Base-by-base conservation (phyloP, 2,329 filamentous ascomycete species). In the Diaporthe sp. region DNA sequence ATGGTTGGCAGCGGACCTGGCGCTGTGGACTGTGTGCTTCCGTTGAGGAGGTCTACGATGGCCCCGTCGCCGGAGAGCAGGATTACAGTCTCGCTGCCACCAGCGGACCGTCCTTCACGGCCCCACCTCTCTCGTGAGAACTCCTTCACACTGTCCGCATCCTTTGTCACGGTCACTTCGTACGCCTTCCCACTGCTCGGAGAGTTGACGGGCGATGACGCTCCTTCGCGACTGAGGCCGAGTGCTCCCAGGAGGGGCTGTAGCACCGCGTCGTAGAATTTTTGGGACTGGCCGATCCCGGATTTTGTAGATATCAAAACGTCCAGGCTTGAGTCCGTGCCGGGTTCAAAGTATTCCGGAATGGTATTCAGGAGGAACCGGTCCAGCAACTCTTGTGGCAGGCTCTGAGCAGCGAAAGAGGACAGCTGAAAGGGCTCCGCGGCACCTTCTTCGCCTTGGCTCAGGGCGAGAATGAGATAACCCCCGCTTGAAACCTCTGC, bases 61-160 rank as follows among this genome's bases (percentile, higher is more conserved):
- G 95, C 96, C 19, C 96, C 96, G 82, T 98, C 96, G 9, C 96
- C 96, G 66, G 94, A 96, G 7, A 98, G 87, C 17, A 98, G 88
- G 40, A 98, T 84, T 35, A 98, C 87, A 0, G 92, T 70, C 70
- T 76, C 72, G n/a, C 74, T 52, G 33, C 42, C 47, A 73, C n/a
- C 78, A 1, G 86, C 86, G 86, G 84, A 17, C 90, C 82, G 76
- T 92, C 84, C 30, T 82, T 79, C 47, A 54, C 9, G 52, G 81
- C 78, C 68, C 79, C 84, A 82, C 17, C 87, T 77, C 3, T 78
- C 60, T 3, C 77, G 78, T 0, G 93, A 90, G 71, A 97, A 90
- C 1, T 93, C 86, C 8, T 87, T 86, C 54, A 98, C 89, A 17
- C 90, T 94, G 2, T 90, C 84, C 0, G 89, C 85, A 40, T 89